Evolutionary conservation across 768 basidiomycete species (phyloP).

Genomic region (Lanmaoa rubissima): DNA sequence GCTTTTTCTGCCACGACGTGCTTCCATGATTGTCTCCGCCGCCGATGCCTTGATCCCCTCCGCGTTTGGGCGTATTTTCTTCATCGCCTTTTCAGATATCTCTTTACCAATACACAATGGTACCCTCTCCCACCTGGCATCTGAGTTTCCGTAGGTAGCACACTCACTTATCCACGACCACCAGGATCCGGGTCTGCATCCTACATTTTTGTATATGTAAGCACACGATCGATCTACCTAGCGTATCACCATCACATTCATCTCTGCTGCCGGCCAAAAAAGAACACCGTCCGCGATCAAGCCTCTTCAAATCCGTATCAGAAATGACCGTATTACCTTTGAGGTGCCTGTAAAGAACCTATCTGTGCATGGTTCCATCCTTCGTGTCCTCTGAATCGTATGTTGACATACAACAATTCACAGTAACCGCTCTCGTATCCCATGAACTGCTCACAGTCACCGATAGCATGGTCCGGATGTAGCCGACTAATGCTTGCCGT

Average conservation of each 20-base stretch:
- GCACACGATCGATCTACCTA: too few relatives aligned
- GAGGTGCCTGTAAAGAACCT: slow-evolving; percentile 46
- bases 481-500: neutral
- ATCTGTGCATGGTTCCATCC: neutral
- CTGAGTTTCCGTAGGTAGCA: slow-evolving; percentile 66
- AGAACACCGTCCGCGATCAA: slow-evolving; percentile 95
- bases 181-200: slow-evolving; percentile 62
- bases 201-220: slow-evolving; percentile 85
- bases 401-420: neutral
- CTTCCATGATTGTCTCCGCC: too few relatives aligned
- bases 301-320: slow-evolving; percentile 91
- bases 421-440: neutral
- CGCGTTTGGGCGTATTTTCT: too few relatives aligned
- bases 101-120: too few relatives aligned
- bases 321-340: slow-evolving; percentile 94
- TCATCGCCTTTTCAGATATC: too few relatives aligned
- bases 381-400: neutral
- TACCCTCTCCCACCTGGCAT: slow-evolving; percentile 51
- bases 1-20: too few relatives aligned
- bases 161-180: slow-evolving; percentile 78
- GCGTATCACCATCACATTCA: neutral
- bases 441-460: neutral
- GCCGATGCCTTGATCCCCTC: too few relatives aligned
- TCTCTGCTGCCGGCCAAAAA: slow-evolving; percentile 78
- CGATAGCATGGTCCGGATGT: too few relatives aligned